Conservation (phyloP, 768 basidiomycete species). For the Russula griseocarnosa region DNA sequence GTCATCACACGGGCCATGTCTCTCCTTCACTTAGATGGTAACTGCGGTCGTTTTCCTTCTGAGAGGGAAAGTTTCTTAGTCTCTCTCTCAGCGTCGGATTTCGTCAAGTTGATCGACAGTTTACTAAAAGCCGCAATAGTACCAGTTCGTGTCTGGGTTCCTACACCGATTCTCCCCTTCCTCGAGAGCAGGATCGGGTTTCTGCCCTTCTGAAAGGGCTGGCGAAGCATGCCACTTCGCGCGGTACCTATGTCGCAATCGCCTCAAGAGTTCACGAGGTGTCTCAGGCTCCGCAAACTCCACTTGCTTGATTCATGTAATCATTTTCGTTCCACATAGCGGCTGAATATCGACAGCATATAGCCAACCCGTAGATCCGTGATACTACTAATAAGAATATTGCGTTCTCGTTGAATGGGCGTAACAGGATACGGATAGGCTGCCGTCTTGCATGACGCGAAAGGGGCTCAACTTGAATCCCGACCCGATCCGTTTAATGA, state of each 20-base stretch:
- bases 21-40: not conserved
- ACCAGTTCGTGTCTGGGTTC: constrained; percentile 1
- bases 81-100: not conserved
- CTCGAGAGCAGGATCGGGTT: constrained; percentile 12
- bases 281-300: not conserved
- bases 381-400: not conserved
- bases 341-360: not conserved
- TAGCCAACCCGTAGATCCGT: not conserved
- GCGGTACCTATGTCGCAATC: not conserved
- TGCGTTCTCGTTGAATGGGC: not conserved
- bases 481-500: not conserved
- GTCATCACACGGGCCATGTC: not conserved
- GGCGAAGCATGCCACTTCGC: not conserved
- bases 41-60: not conserved
- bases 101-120: constrained; percentile 17
- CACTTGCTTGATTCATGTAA: no score
- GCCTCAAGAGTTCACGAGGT: not conserved
- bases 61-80: not conserved
- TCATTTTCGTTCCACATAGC: not conserved
- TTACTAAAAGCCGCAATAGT: constrained; percentile 15
- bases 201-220: not conserved
- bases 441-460: not conserved
- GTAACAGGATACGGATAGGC: not conserved
- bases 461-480: not conserved
- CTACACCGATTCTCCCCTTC: constrained; percentile 14